A percentile compares a stretch with the other conserved stretches of the same genome.
These are phyloP conservation scores for Amylocarpus encephaloides DNA, from an alignment of 2,329 filamentous ascomycete species.

Conservation along the genomic window DNA sequence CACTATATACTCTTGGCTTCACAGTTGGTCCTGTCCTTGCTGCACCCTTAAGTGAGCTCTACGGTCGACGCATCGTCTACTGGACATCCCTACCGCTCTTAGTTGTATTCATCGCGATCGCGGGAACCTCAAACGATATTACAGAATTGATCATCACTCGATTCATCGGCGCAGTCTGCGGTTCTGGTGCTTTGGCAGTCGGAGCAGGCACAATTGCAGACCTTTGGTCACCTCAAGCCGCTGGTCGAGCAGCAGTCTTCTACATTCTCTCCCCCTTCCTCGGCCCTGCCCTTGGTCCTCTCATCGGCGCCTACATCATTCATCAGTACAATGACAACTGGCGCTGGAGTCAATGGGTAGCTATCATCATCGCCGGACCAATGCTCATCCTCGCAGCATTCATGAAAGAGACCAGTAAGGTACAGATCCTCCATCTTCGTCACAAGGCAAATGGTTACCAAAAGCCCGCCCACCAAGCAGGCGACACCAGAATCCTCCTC, in stretches of 20 bases:
- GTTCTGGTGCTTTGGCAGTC: slow-evolving; percentile 35
- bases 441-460: slow-evolving; percentile 30
- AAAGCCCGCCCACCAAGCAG: slow-evolving; percentile 12
- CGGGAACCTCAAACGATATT: slow-evolving; percentile 51
- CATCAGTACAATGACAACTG: slow-evolving; percentile 25
- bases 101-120: slow-evolving; percentile 55
- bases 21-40: slow-evolving; percentile 58
- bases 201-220: slow-evolving; percentile 40
- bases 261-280: slow-evolving; percentile 25
- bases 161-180: slow-evolving; percentile 58
- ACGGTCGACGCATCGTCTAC: slow-evolving; percentile 55
- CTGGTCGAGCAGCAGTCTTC: slow-evolving; percentile 23
- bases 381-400: slow-evolving; percentile 35
- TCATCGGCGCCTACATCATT: slow-evolving; percentile 29
- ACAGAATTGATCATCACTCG: slow-evolving; percentile 56
- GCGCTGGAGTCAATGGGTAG: slow-evolving; percentile 23
- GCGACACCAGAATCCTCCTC: slow-evolving; percentile 17
- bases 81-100: slow-evolving; percentile 50
- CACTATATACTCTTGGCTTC: slow-evolving; percentile 54
- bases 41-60: slow-evolving; percentile 60
- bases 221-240: slow-evolving; percentile 37
- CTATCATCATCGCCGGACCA: slow-evolving; percentile 28
- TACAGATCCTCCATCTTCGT: slow-evolving; percentile 18
- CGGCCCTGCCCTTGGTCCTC: slow-evolving; percentile 23
- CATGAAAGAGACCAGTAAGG: slow-evolving; percentile 32